Evolutionary conservation across 129 eudicot genomes (phyloP).

Genomic region (Silybum marianum): DNA sequence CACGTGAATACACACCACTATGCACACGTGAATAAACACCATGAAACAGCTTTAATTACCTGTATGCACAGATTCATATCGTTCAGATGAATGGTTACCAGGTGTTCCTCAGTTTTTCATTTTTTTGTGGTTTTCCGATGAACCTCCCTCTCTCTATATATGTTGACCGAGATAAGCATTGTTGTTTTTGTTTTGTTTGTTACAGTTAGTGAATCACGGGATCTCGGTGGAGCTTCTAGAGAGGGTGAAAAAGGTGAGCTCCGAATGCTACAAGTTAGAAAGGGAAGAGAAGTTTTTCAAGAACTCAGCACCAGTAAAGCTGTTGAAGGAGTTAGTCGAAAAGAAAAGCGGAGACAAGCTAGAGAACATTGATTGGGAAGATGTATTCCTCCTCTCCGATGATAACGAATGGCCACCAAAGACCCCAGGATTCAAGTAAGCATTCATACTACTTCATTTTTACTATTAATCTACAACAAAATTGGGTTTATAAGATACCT

Average conservation of each 20-base stretch:
- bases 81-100: too few relatives aligned
- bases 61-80: too few relatives aligned
- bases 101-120: too few relatives aligned
- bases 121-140: too few relatives aligned
- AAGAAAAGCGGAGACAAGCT: constrained; percentile 46
- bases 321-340: constrained; percentile 62
- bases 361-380: constrained; percentile 83
- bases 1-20: too few relatives aligned
- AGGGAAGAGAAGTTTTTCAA: constrained; percentile 66
- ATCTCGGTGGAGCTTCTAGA: constrained; percentile 66
- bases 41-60: too few relatives aligned
- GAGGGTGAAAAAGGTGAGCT: constrained; percentile 70
- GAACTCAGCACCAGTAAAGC: constrained; percentile 51
- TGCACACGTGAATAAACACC: too few relatives aligned
- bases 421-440: constrained; percentile 73
- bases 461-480: too few relatives aligned
- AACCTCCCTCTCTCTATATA: too few relatives aligned
- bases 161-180: background rate
- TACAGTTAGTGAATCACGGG: constrained; percentile 70
- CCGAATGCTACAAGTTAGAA: constrained; percentile 72
- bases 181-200: background rate
- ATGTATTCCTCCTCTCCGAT: constrained; percentile 60
- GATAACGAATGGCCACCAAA: constrained; percentile 75
- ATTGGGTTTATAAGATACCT: too few relatives aligned
- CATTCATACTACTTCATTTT: background rate